Evolutionary conservation across 2,329 filamentous ascomycete species (phyloP), one percentile per base, ranked within the genome.

Genomic region (Botrytis hyacinthi): DNA sequence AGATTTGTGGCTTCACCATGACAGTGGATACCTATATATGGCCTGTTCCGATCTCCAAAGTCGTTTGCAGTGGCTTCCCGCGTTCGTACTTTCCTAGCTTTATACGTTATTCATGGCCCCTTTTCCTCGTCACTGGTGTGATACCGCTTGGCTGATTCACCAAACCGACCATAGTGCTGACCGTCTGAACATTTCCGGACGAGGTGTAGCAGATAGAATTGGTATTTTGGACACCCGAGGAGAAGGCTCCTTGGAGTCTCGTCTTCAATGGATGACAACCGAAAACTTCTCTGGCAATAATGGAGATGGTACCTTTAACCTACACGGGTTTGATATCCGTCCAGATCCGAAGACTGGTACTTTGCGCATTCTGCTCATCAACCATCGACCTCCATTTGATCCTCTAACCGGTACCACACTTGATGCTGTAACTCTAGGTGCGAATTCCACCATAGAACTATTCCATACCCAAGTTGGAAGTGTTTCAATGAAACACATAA

Each of bases 371-470:
- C 79, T 81, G 71, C 75, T 83, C 51, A 77, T 82, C 72, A 83
- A 83, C 66, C 79, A 81, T 48, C 78, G 80, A 22, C 82, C 81
- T 29, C 78, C 80, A 10, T 75, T 81, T 37, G 78, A 83, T 71
- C 66, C 76, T n/a, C 60, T 72, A 14, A 82, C 79, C 2, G 81
- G 81, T 26, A 76, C 77, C 22, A 44, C 78, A 14, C 77, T 82
- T 3, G 79, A 83, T 75, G 76, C 81, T 29, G 62, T 61, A 6
- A 73, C 75, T 16, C 59, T 80, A 20, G 82, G 82, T 8, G 81
- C 79, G 12, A 83, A 83, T 72, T 80, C 81, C 16, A 83, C 82
- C 0, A 77, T 83, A 57, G 82, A 83, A 60, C 75, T 81, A 0
- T 83, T 83, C 68, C 75, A 80, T 29, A 78, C 80, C 5, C 75